phyloP scores from a whole-genome alignment of 805 yeast species.

The Candida xyloterini region DNA sequence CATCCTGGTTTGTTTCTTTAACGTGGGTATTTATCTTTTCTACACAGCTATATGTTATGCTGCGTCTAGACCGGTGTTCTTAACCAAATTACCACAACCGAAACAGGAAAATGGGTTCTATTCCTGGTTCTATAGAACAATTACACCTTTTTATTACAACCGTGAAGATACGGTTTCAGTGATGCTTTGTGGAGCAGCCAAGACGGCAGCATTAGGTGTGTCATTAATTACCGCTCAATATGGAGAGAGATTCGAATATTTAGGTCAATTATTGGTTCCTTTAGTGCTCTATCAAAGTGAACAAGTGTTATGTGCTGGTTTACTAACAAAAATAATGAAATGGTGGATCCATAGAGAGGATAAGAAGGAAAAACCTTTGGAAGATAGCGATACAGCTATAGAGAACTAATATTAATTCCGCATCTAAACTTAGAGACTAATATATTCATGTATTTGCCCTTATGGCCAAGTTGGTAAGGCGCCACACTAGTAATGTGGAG shows the following conservation, averaged over 20 bases:
- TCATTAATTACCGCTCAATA: slow-evolving; percentile 65
- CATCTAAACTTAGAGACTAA: background rate
- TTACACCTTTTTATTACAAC: slow-evolving; percentile 67
- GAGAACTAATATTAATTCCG: background rate
- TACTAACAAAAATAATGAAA: slow-evolving; percentile 62
- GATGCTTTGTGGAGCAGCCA: slow-evolving; percentile 89
- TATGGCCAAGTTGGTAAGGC: slow-evolving; percentile 37
- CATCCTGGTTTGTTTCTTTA: slow-evolving; percentile 77
- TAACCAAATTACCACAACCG: slow-evolving; percentile 47
- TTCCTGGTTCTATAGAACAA: slow-evolving; percentile 39
- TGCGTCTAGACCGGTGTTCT: slow-evolving; percentile 55
- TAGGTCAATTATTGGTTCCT: slow-evolving; percentile 76
- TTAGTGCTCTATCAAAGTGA: slow-evolving; percentile 83
- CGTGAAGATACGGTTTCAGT: slow-evolving; percentile 73
- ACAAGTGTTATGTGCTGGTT: slow-evolving; percentile 80
- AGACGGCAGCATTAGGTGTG: slow-evolving; percentile 90
- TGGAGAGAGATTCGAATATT: slow-evolving; percentile 54
- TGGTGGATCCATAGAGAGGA: slow-evolving; percentile 56
- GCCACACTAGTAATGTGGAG: slow-evolving; percentile 37
- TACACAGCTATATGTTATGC: slow-evolving; percentile 65
- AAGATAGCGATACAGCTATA: background rate
- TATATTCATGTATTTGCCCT: slow-evolving; percentile 18
- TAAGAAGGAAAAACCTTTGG: slow-evolving; percentile 5
- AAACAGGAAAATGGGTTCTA: slow-evolving; percentile 42
- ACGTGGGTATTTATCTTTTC: slow-evolving; percentile 72